A percentile compares a stretch with the other conserved stretches of the same genome.
These are phyloP conservation scores for Chamaecrista fasciculata DNA, from an alignment of 306 rosid genomes.

Conservation along the genomic window DNA sequence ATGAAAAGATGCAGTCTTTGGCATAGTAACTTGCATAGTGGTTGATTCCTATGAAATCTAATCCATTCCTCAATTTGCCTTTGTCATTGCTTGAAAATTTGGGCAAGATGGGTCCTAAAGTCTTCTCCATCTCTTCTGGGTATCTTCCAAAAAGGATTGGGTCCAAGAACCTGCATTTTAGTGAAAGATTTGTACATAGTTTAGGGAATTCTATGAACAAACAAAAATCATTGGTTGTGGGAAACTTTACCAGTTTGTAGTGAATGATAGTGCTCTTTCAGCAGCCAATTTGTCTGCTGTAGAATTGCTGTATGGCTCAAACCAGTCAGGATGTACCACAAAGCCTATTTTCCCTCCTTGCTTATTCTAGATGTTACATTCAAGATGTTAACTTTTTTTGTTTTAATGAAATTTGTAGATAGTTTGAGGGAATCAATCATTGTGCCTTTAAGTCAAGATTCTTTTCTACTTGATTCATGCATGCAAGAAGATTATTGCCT, in stretches of 20 bases:
- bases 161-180: slow-evolving; percentile 50
- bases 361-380: too few species aligned
- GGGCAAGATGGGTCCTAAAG: slow-evolving; percentile 44
- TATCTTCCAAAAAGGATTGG: slow-evolving; percentile 53
- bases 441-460: too few species aligned
- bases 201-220: too few species aligned
- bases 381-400: too few species aligned
- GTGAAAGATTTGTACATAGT: too few species aligned
- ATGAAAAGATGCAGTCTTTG: slow-evolving; percentile 52
- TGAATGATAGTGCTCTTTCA: slow-evolving; percentile 65
- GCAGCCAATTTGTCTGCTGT: slow-evolving; percentile 52
- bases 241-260: slow-evolving; percentile 50
- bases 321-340: slow-evolving; percentile 40
- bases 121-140: slow-evolving; percentile 47
- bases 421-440: too few species aligned
- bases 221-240: too few species aligned
- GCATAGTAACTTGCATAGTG: slow-evolving; percentile 44
- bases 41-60: slow-evolving; percentile 65
- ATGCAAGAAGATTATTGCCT: too few species aligned
- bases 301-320: slow-evolving; percentile 56
- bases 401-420: too few species aligned
- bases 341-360: slow-evolving; percentile 68
- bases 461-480: too few species aligned
- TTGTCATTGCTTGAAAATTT: slow-evolving; percentile 35
- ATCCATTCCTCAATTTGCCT: slow-evolving; percentile 43